A percentile compares a stretch with the other conserved stretches of the same genome.
Conservation (phyloP, 1,284 basidiomycete genomes). For the Irpex lacteus region DNA sequence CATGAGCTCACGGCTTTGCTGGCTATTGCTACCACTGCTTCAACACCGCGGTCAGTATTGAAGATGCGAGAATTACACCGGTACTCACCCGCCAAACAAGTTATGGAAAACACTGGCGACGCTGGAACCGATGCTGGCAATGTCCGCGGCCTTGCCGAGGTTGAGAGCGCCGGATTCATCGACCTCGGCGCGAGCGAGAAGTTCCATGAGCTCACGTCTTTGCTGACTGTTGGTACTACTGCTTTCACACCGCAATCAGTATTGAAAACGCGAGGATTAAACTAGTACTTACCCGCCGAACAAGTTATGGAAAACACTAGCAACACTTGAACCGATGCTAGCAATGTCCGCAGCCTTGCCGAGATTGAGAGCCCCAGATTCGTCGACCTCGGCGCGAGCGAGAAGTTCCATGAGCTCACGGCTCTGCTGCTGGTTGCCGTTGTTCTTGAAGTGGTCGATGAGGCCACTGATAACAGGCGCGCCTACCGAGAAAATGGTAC, state of each 20-base stretch:
- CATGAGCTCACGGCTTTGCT: too few species aligned
- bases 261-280: too few species aligned
- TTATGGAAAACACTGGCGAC: neutral
- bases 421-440: too few species aligned
- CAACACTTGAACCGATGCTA: neutral
- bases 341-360: too few species aligned
- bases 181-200: neutral
- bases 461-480: constrained; percentile 6
- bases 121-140: neutral
- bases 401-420: neutral
- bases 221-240: too few species aligned
- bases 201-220: neutral
- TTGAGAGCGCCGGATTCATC: constrained; percentile 6
- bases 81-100: neutral
- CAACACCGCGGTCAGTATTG: too few species aligned
- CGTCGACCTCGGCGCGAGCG: neutral
- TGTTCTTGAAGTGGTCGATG: constrained; percentile 5
- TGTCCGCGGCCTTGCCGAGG: neutral
- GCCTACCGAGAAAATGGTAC: neutral
- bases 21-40: too few species aligned
- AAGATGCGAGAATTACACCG: too few species aligned
- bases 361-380: too few species aligned
- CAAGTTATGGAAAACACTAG: neutral
- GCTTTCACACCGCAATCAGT: too few species aligned
- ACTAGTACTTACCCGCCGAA: neutral